These are phyloP conservation scores for Lentinus polychrous DNA, from an alignment of 1,284 basidiomycete species.

Conservation along the genomic window DNA sequence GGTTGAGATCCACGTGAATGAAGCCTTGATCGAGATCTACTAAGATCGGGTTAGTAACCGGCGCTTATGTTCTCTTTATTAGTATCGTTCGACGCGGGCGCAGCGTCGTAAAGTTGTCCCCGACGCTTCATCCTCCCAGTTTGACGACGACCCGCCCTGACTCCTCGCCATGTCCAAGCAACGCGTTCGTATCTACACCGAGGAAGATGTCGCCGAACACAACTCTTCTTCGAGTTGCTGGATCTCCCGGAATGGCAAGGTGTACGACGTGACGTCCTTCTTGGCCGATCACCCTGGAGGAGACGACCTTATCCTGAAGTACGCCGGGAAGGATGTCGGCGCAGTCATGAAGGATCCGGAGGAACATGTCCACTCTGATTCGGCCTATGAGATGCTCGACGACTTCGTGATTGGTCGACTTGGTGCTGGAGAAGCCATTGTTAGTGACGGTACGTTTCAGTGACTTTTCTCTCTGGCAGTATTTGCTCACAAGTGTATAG, in stretches of 20 bases:
- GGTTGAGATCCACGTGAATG: no score
- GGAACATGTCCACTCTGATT: constrained; percentile 92
- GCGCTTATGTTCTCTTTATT: no score
- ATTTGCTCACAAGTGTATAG: constrained; percentile 29
- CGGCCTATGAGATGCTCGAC: constrained; percentile 88
- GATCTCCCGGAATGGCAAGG: constrained; percentile 65
- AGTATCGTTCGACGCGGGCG: no score
- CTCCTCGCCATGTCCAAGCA: constrained; percentile 40
- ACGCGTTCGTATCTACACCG: constrained; percentile 63
- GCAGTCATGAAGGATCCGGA: constrained; percentile 75
- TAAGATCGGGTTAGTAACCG: no score
- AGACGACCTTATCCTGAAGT: constrained; percentile 74
- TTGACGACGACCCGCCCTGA: constrained; percentile 10
- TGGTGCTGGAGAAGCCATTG: constrained; percentile 68
- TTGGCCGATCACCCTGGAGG: constrained; percentile 81
- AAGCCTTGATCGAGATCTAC: no score
- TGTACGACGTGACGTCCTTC: constrained; percentile 76
- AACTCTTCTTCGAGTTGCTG: constrained; percentile 57
- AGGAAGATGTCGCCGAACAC: constrained; percentile 64
- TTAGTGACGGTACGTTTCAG: constrained; percentile 63
- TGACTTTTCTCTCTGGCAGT: not conserved
- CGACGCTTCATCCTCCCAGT: constrained; percentile 1
- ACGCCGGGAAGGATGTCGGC: constrained; percentile 83
- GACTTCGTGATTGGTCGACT: constrained; percentile 82
- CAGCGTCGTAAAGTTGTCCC: not conserved